Base-by-base conservation (phyloP, 75 land plant genomes). In the Ceratopteris richardii region DNA sequence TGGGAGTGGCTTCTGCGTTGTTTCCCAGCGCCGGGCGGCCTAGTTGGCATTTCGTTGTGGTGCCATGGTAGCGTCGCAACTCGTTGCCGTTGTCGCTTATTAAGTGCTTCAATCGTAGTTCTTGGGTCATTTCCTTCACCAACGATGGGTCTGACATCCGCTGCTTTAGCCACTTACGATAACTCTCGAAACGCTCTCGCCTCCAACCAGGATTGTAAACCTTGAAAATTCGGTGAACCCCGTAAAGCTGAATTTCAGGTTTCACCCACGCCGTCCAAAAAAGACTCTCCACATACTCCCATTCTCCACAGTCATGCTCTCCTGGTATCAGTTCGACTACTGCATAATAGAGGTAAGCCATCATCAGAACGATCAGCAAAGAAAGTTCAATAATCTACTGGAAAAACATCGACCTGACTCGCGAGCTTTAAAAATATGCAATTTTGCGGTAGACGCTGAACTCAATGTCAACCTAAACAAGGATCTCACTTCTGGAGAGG, bases 11-110 rank as follows among this genome's bases (percentile, higher is more conserved):
- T 4, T 33, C 7, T 4, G 37, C 22, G 30, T 61, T 29, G 31
- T 29, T 16, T 51, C 39, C 30, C 7, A 37, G 51, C 28, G 54
- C 3, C 19, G 29, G 12, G 0, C 50, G 25, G 44, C 0, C 56
- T 2, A 18, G 51, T 26, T 17, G 51, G 63, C 56, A 56, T 41
- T 27, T 54, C 62, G 53, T 53, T 57, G 13, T 54, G 30, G 30
- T 44, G 59, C 29, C 55, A 37, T 64, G 52, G 64, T 33, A 36
- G 54, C 20, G 36, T 1, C 5, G 21, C 65, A 51, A 33, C 62
- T 33, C 22, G 58, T 27, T 60, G 36, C 22, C 48, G 55, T 72
- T 63, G 10, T 23, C 60, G n/a, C n/a, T n/a, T n/a, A n/a, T n/a
- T 43, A 50, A 24, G 0, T 20, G n/a, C 19, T 10, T n/a, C 13